Conservation (phyloP, 2,329 filamentous ascomycete genomes). For the Sclerotinia nivalis region DNA sequence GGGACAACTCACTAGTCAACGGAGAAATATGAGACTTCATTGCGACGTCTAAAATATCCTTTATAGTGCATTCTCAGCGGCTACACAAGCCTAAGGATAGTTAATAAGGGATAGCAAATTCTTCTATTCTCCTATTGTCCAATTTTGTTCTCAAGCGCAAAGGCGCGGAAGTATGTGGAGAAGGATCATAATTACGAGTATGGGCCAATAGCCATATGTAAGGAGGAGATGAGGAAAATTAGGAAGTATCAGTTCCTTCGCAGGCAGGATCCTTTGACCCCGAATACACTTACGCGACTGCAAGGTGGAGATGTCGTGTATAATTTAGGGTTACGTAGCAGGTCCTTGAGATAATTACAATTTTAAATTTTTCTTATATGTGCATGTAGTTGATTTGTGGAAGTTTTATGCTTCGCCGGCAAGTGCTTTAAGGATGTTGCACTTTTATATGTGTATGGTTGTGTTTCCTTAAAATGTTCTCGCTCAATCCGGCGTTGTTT, state of each 20-base stretch:
- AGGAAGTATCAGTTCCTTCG: neutral
- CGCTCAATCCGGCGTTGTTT: too few species aligned
- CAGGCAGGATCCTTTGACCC: neutral
- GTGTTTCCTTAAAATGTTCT: neutral
- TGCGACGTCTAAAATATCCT: neutral
- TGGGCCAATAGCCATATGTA: neutral
- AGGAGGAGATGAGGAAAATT: neutral
- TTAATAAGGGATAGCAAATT: neutral
- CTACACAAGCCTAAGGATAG: neutral
- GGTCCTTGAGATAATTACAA: neutral
- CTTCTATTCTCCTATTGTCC: neutral
- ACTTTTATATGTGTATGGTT: neutral
- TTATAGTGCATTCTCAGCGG: neutral
- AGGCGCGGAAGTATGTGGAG: neutral
- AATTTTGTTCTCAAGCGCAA: neutral
- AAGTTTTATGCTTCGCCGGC: neutral
- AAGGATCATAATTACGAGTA: neutral
- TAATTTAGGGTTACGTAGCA: neutral
- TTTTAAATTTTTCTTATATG: neutral
- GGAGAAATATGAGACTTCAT: neutral
- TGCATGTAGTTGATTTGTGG: neutral
- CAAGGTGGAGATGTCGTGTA: neutral
- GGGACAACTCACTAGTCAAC: neutral
- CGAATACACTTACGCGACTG: neutral
- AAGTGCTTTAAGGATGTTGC: neutral